Conservation (phyloP, 2,329 filamentous ascomycete genomes). For the Diaporthe sp. region DNA sequence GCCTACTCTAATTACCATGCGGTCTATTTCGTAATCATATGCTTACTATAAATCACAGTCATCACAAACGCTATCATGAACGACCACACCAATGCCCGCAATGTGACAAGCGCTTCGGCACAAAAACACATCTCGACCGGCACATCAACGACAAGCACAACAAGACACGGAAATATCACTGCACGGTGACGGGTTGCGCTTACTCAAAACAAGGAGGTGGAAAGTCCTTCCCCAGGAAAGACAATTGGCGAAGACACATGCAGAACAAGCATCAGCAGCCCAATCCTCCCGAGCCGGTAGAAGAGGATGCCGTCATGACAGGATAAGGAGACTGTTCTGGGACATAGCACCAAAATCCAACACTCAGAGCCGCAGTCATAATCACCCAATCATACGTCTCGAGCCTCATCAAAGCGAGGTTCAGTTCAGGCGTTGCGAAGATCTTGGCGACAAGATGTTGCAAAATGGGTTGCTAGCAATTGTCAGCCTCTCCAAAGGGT, state of each 20-base stretch:
- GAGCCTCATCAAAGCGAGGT: not conserved
- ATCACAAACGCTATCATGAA: slow-evolving; percentile 72
- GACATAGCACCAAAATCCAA: too few species aligned
- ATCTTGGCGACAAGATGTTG: not conserved
- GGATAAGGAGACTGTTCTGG: not conserved
- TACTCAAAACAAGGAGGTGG: slow-evolving; percentile 67
- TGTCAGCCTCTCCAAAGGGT: not conserved
- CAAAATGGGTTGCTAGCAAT: not conserved
- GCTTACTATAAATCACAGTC: slow-evolving; percentile 53
- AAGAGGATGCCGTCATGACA: slow-evolving; percentile 51
- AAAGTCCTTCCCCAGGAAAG: slow-evolving; percentile 71
- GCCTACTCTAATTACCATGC: slow-evolving; percentile 37
- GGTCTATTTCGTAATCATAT: not conserved
- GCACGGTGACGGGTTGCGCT: slow-evolving; percentile 64
- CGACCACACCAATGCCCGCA: slow-evolving; percentile 61
- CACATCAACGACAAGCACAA: slow-evolving; percentile 73
- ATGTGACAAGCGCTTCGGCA: slow-evolving; percentile 70
- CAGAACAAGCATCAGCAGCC: slow-evolving; percentile 66
- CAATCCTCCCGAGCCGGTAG: slow-evolving; percentile 58
- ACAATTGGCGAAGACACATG: slow-evolving; percentile 75
- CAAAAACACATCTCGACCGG: slow-evolving; percentile 71
- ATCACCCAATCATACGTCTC: not conserved
- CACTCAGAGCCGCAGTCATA: not conserved
- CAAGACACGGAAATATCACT: slow-evolving; percentile 72
- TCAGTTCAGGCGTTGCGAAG: not conserved